These are phyloP conservation scores for Thraustotheca clavata DNA, from an alignment of 352 stramenopile species.

Conservation along the genomic window DNA sequence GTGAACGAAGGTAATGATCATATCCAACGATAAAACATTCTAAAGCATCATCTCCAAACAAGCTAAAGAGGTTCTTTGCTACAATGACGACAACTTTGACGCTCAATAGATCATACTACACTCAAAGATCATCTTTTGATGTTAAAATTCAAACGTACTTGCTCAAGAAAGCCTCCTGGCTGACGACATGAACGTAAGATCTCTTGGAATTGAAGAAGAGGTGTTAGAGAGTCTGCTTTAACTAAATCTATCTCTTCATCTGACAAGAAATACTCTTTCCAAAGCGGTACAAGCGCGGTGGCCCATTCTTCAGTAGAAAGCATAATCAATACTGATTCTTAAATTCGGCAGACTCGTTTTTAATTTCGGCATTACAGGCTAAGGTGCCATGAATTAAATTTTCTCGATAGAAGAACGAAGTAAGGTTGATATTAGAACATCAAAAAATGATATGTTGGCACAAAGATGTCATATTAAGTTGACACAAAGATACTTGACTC, in stretches of 20 bases:
- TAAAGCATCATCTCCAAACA: conserved; percentile 19
- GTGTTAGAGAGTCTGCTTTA: conserved; percentile 1
- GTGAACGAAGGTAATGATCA: conserved; percentile 33
- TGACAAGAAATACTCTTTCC: conserved; percentile 17
- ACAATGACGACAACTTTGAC: conserved; percentile 3
- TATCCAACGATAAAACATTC: conserved; percentile 20
- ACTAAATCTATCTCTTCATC: conserved; percentile 13
- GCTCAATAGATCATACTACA: conserved; percentile 6
- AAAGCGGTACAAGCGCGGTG: conserved; percentile 5
- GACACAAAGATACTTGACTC: no score
- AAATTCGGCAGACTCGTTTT: background rate
- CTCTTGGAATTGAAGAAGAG: conserved; percentile 9
- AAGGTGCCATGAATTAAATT: no score
- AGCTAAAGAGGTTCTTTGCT: conserved; percentile 5
- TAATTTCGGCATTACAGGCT: background rate
- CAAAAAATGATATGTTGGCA: no score
- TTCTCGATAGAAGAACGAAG: no score
- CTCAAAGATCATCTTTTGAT: background rate
- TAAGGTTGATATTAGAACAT: no score
- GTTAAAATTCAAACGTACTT: background rate
- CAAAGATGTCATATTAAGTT: no score
- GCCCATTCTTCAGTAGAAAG: conserved; percentile 14
- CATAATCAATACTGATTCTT: background rate
- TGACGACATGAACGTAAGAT: conserved; percentile 11
- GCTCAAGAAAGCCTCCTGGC: conserved; percentile 7